phyloP scores from a whole-genome alignment of 805 yeast genomes.

The Starmerella davenportii region DNA sequence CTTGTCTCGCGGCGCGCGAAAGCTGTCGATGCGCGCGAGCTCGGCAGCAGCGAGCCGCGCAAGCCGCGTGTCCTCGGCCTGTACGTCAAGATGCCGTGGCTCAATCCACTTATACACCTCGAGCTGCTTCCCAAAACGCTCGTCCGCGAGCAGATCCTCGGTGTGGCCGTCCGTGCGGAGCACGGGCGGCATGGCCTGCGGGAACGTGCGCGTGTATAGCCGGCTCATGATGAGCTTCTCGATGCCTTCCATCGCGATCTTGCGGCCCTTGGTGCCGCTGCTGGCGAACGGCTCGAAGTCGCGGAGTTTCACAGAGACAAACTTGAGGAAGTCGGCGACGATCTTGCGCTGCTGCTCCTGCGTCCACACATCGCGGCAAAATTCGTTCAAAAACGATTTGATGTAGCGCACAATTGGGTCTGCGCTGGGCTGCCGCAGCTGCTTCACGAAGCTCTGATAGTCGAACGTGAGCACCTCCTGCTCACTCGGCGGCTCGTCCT shows the following conservation, averaged over 20 bases:
- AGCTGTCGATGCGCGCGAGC: conserved; percentile 57
- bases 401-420: conserved; percentile 79
- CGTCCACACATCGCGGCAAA: conserved; percentile 50
- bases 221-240: conserved; percentile 87
- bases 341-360: conserved; percentile 63
- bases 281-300: conserved; percentile 52
- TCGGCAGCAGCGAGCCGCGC: conserved; percentile 54
- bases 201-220: conserved; percentile 55
- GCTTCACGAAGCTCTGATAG: conserved; percentile 60
- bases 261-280: conserved; percentile 32
- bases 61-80: conserved; percentile 34
- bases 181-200: conserved; percentile 44
- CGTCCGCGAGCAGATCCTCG: conserved; percentile 48
- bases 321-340: conserved; percentile 55
- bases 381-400: conserved; percentile 65
- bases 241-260: conserved; percentile 71
- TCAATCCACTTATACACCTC: conserved; percentile 54
- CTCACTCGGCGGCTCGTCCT: too few relatives aligned
- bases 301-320: conserved; percentile 30
- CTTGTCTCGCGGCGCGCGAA: conserved; percentile 88
- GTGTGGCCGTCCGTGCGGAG: conserved; percentile 37
- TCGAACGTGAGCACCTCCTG: conserved; percentile 33
- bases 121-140: conserved; percentile 32
- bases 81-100: conserved; percentile 63
- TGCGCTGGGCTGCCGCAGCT: conserved; percentile 55